Percentiles rank a stretch among this genome's conserved stretches.
Conservation (phyloP, 345 rosid genomes). For the Brassica incana region DNA sequence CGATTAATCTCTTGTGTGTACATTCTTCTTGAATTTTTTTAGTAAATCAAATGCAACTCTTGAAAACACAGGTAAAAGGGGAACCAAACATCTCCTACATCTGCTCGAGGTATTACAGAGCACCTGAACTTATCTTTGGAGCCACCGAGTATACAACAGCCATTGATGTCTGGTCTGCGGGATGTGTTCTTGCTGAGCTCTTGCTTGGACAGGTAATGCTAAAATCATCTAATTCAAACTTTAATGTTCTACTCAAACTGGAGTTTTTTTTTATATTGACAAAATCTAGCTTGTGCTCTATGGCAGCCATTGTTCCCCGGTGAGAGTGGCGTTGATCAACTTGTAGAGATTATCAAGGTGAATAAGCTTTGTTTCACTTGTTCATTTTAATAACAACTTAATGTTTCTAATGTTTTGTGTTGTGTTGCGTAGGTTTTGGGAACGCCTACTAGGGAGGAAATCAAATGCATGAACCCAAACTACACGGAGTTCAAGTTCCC, state of each 20-base stretch:
- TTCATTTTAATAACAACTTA: background rate
- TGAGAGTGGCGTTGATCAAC: conserved; percentile 95
- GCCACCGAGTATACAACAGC: conserved; percentile 94
- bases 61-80: conserved; percentile 75
- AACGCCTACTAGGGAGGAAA: conserved; percentile 97
- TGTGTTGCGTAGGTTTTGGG: conserved; percentile 66
- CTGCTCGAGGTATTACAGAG: conserved; percentile 96
- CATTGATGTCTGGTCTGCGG: conserved; percentile 98
- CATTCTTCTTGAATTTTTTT: background rate
- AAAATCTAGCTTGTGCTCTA: background rate
- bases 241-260: background rate
- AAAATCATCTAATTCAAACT: background rate
- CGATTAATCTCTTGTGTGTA: background rate
- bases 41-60: conserved; percentile 1
- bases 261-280: conserved; percentile 2
- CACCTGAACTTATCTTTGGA: conserved; percentile 98
- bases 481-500: conserved; percentile 96
- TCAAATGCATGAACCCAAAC: conserved; percentile 97
- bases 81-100: conserved; percentile 97
- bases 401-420: background rate
- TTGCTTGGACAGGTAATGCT: conserved; percentile 81
- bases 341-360: conserved; percentile 98
- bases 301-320: conserved; percentile 94
- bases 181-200: conserved; percentile 92
- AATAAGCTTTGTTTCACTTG: conserved; percentile 12